Percentiles rank a stretch among this genome's conserved stretches.
These are phyloP conservation scores for Aspergillus sp. DNA, from an alignment of 2,329 filamentous ascomycete genomes.

Conservation along the genomic window DNA sequence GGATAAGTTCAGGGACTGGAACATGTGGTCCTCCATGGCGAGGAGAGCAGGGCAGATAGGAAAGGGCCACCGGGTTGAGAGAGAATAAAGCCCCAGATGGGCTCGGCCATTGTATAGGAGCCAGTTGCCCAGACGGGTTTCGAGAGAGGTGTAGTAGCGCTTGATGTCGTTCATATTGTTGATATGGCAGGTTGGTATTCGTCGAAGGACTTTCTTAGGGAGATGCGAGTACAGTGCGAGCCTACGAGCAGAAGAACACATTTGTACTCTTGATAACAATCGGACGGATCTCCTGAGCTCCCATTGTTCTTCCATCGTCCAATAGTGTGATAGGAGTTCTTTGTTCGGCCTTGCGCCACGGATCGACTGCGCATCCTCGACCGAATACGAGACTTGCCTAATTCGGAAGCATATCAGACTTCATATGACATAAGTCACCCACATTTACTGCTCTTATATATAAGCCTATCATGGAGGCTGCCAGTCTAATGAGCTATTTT, in stretches of 20 bases:
- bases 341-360: background rate
- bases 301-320: background rate
- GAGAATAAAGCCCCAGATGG: constrained; percentile 50
- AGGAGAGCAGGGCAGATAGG: constrained; percentile 43
- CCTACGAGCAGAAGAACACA: too few species aligned
- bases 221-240: background rate
- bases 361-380: background rate
- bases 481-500: background rate
- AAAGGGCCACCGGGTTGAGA: constrained; percentile 49
- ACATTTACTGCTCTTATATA: too few species aligned
- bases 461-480: background rate
- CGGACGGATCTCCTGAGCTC: background rate
- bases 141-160: constrained; percentile 8
- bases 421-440: background rate
- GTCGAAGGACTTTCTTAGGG: background rate
- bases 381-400: constrained; percentile 5
- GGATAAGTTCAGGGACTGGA: constrained; percentile 36
- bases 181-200: background rate
- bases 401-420: background rate
- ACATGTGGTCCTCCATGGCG: constrained; percentile 52
- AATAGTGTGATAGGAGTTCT: background rate
- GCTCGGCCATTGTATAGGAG: constrained; percentile 45
- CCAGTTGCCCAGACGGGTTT: constrained; percentile 23
- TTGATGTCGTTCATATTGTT: constrained; percentile 4
- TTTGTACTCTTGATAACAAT: too few species aligned